phyloP scores from a whole-genome alignment of 805 yeast genomes.

The Saccharomycopsis sp. region DNA sequence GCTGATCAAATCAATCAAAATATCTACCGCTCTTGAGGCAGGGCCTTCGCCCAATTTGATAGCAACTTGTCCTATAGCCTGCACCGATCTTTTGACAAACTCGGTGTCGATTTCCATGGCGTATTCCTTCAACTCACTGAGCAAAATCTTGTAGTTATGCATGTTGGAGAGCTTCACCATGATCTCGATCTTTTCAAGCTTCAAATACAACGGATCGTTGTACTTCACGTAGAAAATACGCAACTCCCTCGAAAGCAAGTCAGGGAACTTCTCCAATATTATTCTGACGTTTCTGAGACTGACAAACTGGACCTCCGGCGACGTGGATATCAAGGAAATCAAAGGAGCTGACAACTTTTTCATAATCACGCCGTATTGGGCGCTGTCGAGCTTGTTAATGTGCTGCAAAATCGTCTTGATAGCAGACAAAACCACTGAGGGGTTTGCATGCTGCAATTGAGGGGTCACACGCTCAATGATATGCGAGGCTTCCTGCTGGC shows the following conservation, averaged over 20 bases:
- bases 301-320: conserved; percentile 93
- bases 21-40: conserved; percentile 52
- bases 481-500: conserved; percentile 64
- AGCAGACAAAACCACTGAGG: conserved; percentile 85
- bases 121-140: conserved; percentile 71
- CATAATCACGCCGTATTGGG: conserved; percentile 35
- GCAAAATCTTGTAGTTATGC: conserved; percentile 47
- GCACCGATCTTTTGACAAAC: conserved; percentile 59
- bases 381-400: conserved; percentile 38
- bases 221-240: conserved; percentile 87
- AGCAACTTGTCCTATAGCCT: conserved; percentile 66
- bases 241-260: conserved; percentile 65
- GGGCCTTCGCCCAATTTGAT: conserved; percentile 48
- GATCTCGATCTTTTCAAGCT: conserved; percentile 70
- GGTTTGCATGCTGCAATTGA: conserved; percentile 94
- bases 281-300: conserved; percentile 87
- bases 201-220: conserved; percentile 74
- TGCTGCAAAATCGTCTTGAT: conserved; percentile 76
- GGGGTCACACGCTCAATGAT: conserved; percentile 88
- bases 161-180: conserved; percentile 55
- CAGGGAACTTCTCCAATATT: conserved; percentile 83
- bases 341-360: conserved; percentile 77
- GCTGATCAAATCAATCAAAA: conserved; percentile 50
- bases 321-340: conserved; percentile 78
- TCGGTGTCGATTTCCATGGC: conserved; percentile 82